Percentiles rank a stretch among this genome's conserved stretches.
Conservation (phyloP, 1,139 yeast species). For the Saccharomycopsis hybrid region DNA sequence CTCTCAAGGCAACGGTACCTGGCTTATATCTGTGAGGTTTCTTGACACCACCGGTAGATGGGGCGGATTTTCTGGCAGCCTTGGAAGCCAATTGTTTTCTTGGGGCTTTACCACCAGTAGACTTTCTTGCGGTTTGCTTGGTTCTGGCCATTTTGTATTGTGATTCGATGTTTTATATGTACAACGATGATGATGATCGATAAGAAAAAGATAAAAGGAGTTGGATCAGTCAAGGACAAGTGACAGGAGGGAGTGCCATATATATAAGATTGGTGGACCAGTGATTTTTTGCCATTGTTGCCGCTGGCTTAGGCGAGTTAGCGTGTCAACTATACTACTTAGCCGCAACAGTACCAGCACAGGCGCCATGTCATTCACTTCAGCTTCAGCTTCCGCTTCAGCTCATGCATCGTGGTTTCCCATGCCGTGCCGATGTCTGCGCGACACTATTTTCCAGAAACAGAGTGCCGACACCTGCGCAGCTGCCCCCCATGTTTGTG, state of each 20-base stretch:
- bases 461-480: no score
- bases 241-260: not conserved
- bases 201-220: not conserved
- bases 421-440: no score
- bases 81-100: conserved; percentile 87
- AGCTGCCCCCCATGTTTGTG: no score
- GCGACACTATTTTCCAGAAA: no score
- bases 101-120: conserved; percentile 92
- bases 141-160: conserved; percentile 69
- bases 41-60: conserved; percentile 87
- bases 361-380: no score
- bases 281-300: no score
- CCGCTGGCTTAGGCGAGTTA: no score
- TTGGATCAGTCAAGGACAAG: not conserved
- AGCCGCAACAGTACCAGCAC: no score
- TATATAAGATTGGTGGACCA: not conserved
- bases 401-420: no score
- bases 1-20: conserved; percentile 92
- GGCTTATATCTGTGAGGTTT: conserved; percentile 95
- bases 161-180: not conserved
- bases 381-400: no score
- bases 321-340: no score
- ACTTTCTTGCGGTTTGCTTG: conserved; percentile 85
- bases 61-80: conserved; percentile 88
- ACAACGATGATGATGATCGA: not conserved